These are phyloP conservation scores for Nemania diffusa DNA, from an alignment of 2,329 filamentous ascomycete genomes.

Conservation along the genomic window DNA sequence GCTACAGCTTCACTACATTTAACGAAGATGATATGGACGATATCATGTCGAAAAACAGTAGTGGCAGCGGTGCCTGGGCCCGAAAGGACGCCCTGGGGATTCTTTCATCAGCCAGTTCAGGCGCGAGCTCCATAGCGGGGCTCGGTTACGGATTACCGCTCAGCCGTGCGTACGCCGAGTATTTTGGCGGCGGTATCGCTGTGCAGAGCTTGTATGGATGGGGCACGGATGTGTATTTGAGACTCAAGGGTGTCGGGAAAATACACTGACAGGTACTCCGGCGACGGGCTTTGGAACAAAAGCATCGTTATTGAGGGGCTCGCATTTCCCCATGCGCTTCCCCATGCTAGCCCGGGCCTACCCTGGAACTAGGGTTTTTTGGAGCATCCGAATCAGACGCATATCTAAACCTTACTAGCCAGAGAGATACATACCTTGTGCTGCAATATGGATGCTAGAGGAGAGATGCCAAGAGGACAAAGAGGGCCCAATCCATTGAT, in stretches of 20 bases:
- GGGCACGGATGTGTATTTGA: slow-evolving; percentile 78
- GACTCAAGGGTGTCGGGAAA: slow-evolving; percentile 70
- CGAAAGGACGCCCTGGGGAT: slow-evolving; percentile 77
- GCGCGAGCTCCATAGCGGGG: slow-evolving; percentile 87
- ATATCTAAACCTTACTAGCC: background rate
- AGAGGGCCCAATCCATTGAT: background rate
- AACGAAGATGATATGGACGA: slow-evolving; percentile 68
- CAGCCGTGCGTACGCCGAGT: slow-evolving; percentile 94
- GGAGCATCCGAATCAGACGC: background rate
- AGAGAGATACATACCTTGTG: background rate
- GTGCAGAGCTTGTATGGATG: slow-evolving; percentile 97
- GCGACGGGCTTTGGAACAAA: background rate
- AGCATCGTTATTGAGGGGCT: background rate
- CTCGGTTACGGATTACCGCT: slow-evolving; percentile 92
- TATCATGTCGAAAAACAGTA: slow-evolving; percentile 53
- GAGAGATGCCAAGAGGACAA: background rate
- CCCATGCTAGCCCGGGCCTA: background rate
- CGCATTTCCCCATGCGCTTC: slow-evolving; percentile 1
- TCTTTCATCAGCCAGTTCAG: slow-evolving; percentile 76
- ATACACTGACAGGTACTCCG: slow-evolving; percentile 46
- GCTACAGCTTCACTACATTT: slow-evolving; percentile 97
- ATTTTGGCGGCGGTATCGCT: slow-evolving; percentile 93
- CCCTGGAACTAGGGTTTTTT: background rate
- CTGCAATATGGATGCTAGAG: background rate
- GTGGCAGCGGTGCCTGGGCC: slow-evolving; percentile 55